A percentile compares a stretch with the other conserved stretches of the same genome.
These are phyloP conservation scores for Pelargonium fulgidum DNA, from an alignment of 441 rosid species.

Conservation along the genomic window DNA sequence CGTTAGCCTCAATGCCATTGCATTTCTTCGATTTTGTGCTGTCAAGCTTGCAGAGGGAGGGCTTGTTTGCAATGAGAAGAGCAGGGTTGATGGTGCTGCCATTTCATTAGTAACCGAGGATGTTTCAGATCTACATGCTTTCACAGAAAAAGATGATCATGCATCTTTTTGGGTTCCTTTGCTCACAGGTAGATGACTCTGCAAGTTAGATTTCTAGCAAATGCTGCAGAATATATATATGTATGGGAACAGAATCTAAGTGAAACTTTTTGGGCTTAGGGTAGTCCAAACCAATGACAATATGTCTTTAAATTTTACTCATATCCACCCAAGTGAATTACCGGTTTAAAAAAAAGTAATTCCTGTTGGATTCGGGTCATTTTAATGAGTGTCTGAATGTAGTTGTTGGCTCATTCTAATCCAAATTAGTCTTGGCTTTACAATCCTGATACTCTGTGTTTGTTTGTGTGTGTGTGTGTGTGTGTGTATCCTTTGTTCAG, in stretches of 20 bases:
- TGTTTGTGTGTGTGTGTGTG: too few relatives aligned
- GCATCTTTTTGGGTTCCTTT: constrained; percentile 87
- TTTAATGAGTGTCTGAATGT: too few relatives aligned
- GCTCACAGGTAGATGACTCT: constrained; percentile 62
- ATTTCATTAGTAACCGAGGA: constrained; percentile 31
- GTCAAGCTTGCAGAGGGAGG: constrained; percentile 96
- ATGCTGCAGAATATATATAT: background rate
- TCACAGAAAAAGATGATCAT: constrained; percentile 62
- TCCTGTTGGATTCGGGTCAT: too few relatives aligned
- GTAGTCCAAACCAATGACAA: too few relatives aligned
- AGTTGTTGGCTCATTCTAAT: too few relatives aligned
- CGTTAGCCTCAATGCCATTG: constrained; percentile 96
- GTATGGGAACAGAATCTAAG: too few relatives aligned
- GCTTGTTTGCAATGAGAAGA: constrained; percentile 44
- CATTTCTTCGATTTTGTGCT: constrained; percentile 95
- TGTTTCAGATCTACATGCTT: constrained; percentile 34
- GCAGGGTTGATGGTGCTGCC: constrained; percentile 21
- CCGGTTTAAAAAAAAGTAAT: too few relatives aligned
- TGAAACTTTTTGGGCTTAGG: too few relatives aligned
- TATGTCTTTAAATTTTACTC: too few relatives aligned
- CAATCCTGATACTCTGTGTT: too few relatives aligned
- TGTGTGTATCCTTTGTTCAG: background rate
- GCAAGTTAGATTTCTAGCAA: constrained; percentile 14
- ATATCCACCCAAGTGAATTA: too few relatives aligned
- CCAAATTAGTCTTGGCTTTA: too few relatives aligned